Percentiles rank a stretch among this genome's conserved stretches.
These are phyloP conservation scores for Claviceps arundinis DNA, from an alignment of 2,329 filamentous ascomycete species.

Conservation along the genomic window DNA sequence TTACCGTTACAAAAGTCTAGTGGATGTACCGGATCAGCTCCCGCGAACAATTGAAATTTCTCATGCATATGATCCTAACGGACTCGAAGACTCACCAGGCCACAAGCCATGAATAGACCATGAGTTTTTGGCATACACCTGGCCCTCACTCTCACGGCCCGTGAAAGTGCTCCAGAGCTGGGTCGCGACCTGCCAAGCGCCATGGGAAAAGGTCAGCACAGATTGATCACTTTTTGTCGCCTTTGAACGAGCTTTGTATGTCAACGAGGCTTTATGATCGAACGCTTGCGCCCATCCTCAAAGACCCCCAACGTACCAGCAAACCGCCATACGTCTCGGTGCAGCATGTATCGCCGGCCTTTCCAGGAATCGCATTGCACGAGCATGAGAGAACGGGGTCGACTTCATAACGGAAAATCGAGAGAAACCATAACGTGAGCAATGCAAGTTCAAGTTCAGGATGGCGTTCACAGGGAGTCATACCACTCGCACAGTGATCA, in stretches of 20 bases:
- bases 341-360: conserved; percentile 46
- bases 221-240: neutral
- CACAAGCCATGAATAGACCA: conserved; percentile 51
- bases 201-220: neutral
- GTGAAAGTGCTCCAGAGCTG: conserved; percentile 56
- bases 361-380: conserved; percentile 24
- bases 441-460: no score
- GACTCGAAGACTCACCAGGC: conserved; percentile 23
- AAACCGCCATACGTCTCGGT: conserved; percentile 52
- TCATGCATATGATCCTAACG: neutral
- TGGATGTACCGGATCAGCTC: no score
- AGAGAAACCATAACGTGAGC: no score
- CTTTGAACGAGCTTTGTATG: no score
- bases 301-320: conserved; percentile 20
- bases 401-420: conserved; percentile 1
- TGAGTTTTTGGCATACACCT: conserved; percentile 40
- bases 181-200: conserved; percentile 31
- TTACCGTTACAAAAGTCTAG: conserved; percentile 32
- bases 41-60: no score
- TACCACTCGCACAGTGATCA: conserved; percentile 42
- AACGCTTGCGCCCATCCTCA: neutral
- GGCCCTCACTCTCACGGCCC: conserved; percentile 41
- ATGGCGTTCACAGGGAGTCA: neutral
- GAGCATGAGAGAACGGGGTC: conserved; percentile 33
- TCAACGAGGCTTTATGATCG: no score